Base-by-base conservation (phyloP, 2,329 filamentous ascomycete species). In the Aspergillus japonicus region DNA sequence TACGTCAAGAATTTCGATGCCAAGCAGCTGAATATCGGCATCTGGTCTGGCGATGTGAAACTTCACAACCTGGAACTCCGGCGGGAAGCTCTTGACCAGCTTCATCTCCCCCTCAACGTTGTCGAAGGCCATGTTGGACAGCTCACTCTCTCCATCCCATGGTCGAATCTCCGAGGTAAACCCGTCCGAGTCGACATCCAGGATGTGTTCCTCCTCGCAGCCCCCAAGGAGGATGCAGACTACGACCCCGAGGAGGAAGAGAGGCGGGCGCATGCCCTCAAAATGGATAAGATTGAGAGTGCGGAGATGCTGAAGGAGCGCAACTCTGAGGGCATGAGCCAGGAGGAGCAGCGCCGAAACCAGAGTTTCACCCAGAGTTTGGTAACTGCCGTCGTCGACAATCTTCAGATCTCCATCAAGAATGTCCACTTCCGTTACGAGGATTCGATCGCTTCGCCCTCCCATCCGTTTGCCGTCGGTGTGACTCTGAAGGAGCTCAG, bases 1-100 rank as follows among this genome's bases (percentile, higher is more conserved):
- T 99, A 99, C 78, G 94, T 99, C 78, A 93, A 96, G 85, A 98
- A 99, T 80, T 99, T 99, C 76, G 95, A 99, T 78, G 92, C 95
- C 57, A 90, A 92, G 71, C 95, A 99, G 81, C 85, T 99, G 66
- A 99, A 99, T 75, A 93, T 99, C 64, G 95, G 96, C 64, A 99
- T 99, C 71, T 99, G 94, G 95, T 96, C 91, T 23, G 95, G 96
- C 69, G 95, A 99, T 81, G 95, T 99, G 71, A 96, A 96, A 80
- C 84, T 99, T 50, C 88, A 89, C 62, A 89, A 99, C 71, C 88
- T 99, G 60, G 91, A 99, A 80, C 85, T 99, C 51, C 91, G 93
- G 58, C 87, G 91, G 60, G 95, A 99, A 82, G 95, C 95, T 19
- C 88, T 99, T 66, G 95, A 99, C 74, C 96, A 99, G 81, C 86